Evolutionary conservation across 257 asterid species (phyloP).

Genomic region (Salvia miltiorrhiza): DNA sequence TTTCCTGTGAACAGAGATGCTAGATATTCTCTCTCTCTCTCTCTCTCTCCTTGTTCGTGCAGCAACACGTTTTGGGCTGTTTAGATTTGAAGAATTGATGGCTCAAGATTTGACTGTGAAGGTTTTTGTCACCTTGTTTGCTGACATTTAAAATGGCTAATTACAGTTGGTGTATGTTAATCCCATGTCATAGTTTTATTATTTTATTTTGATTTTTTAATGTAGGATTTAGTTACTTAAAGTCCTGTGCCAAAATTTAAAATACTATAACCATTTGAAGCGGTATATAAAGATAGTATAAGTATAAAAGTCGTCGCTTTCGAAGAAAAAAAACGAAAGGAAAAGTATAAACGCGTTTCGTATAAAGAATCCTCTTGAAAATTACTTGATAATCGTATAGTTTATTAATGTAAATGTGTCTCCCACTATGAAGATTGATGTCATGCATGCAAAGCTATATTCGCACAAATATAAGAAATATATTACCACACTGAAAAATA

Average conservation of each 20-base stretch:
- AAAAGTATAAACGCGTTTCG: background rate
- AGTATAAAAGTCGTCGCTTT: background rate
- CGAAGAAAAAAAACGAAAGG: background rate
- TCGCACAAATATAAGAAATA: no score
- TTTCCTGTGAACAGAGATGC: constrained; percentile 4
- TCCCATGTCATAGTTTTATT: background rate
- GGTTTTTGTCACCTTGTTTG: constrained; percentile 21
- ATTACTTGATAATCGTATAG: background rate
- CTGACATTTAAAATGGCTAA: background rate
- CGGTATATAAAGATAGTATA: background rate
- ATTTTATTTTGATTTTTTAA: background rate
- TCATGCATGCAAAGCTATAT: no score
- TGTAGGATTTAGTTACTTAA: background rate
- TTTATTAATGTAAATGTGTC: background rate
- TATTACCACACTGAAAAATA: no score
- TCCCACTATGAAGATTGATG: background rate
- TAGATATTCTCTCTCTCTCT: background rate
- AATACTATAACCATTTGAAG: background rate
- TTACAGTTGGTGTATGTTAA: background rate
- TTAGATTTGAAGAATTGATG: constrained; percentile 26
- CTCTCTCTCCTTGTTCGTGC: constrained; percentile 29
- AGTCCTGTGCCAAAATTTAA: background rate
- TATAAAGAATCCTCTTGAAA: background rate
- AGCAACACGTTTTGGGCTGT: constrained; percentile 40
- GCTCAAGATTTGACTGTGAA: constrained; percentile 18